phyloP scores from a whole-genome alignment of 208 protist species.

The Trichomonas tenax region DNA sequence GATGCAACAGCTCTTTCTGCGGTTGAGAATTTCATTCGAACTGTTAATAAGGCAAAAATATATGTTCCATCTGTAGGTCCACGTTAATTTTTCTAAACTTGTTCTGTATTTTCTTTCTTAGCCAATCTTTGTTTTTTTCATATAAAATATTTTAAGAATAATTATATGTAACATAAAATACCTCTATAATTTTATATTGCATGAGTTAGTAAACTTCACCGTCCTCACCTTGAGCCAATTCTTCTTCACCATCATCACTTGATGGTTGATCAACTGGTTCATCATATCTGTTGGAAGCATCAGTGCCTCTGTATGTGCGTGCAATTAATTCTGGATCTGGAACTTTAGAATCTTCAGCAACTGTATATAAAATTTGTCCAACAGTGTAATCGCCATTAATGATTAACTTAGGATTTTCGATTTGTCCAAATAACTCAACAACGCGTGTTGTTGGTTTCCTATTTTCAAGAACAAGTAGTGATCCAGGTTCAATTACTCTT shows the following conservation, averaged over 20 bases:
- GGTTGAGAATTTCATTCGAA: not conserved
- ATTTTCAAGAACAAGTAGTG: not conserved
- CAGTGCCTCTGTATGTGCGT: not conserved
- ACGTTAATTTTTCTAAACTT: not conserved
- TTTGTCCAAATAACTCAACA: not conserved
- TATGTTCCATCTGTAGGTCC: not conserved
- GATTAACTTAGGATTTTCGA: not conserved
- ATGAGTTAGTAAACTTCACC: no score
- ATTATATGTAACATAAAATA: no score
- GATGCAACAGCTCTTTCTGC: not conserved
- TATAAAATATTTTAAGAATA: no score
- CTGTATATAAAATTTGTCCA: not conserved
- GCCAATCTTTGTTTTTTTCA: not conserved
- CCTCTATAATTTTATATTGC: no score
- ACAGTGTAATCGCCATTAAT: not conserved
- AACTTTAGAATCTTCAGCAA: not conserved
- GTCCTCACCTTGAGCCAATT: no score
- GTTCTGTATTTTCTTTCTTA: not conserved
- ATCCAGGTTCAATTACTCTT: not conserved
- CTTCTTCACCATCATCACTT: not conserved
- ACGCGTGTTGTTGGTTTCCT: not conserved
- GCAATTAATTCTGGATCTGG: not conserved
- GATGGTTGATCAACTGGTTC: not conserved
- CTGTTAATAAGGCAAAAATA: not conserved
- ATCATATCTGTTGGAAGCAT: constrained; percentile 12